A percentile compares a stretch with the other conserved stretches of the same genome.
Evolutionary conservation across 2,329 filamentous ascomycete genomes (phyloP).

Genomic region (Cadophora gregata): DNA sequence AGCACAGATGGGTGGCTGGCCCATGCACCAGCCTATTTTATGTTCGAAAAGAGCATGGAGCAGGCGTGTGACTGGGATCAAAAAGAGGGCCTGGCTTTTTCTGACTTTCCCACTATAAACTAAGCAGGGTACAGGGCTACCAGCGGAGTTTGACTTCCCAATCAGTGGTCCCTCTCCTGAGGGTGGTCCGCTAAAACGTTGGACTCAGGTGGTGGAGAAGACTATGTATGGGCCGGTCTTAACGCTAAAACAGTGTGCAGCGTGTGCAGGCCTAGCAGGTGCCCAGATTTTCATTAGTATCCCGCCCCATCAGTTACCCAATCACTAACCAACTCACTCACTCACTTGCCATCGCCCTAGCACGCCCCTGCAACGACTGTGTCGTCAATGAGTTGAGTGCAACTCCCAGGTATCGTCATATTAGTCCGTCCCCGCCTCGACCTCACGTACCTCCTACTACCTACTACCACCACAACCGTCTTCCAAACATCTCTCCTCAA

Average conservation of each 20-base stretch:
- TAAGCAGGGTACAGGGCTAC: constrained; percentile 3
- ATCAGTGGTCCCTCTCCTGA: constrained; percentile 2
- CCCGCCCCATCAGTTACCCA: constrained; percentile 1
- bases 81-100: constrained; percentile 7
- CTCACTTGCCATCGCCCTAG: constrained; percentile 3
- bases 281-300: background rate
- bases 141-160: background rate
- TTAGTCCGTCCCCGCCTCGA: constrained; percentile 23
- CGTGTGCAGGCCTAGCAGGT: background rate
- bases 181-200: constrained; percentile 4
- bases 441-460: constrained; percentile 23
- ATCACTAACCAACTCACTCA: too few species aligned
- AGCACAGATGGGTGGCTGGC: constrained; percentile 24
- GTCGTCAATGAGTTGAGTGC: constrained; percentile 3
- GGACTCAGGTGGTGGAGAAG: constrained; percentile 1
- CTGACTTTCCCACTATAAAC: background rate
- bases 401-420: constrained; percentile 15
- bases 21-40: constrained; percentile 24
- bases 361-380: background rate
- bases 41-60: constrained; percentile 10
- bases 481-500: constrained; percentile 17
- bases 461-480: constrained; percentile 19
- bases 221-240: constrained; percentile 4
- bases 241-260: constrained; percentile 1
- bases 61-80: constrained; percentile 18